Base-by-base conservation (phyloP, 1,284 basidiomycete species). In the Fomitopsis pinicola region DNA sequence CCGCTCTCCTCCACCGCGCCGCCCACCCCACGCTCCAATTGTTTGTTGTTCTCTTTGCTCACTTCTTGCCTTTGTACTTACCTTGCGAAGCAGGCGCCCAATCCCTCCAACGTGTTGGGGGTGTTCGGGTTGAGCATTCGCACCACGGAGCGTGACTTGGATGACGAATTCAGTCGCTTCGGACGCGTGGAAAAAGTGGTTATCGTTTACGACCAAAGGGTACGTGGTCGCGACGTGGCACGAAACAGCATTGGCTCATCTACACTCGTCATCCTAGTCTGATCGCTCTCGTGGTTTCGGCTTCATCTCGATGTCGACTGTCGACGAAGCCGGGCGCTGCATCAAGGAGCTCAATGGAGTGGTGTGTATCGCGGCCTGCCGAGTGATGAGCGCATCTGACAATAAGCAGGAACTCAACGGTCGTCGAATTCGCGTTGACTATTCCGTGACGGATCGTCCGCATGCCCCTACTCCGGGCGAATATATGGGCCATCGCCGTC, bases 201-300 rank as follows among this genome's bases (percentile, higher is more conserved):
- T 57, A 95, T 99, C 67, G 97, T 99, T n/a, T 98, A 98, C 74
- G 97, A 99, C 77, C 95, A 98, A 75, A 82, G 96, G 71, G 95
- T 97, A 72, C 72, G 94, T 78, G 22, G 59, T 65, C 63, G 60
- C 63, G 40, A 55, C 66, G 66, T 59, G 68, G 60, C 33, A 42
- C 64, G 5, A 46, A 58, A 50, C 57, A 57, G 36, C 45, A 60
- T 55, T 60, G 55, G 58, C 57, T 46, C 5, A 50, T n/a, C 5
- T 17, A 5, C 30, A 22, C 15, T 33, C 7, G 22, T 19, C 22
- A 8, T n/a, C 64, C 56, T 75, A 96, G 92, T 94, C 94, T 54
- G 95, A 95, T 72, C 90, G 97, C 62, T 98, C 96, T 59, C 92
- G 97, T 66, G 97, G 95, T 9, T 99, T 99, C 69, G 97, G 96